A percentile compares a stretch with the other conserved stretches of the same genome.
phyloP scores from a whole-genome alignment of 495 filamentous ascomycete genomes.

The Staphylotrichum tortipilum region DNA sequence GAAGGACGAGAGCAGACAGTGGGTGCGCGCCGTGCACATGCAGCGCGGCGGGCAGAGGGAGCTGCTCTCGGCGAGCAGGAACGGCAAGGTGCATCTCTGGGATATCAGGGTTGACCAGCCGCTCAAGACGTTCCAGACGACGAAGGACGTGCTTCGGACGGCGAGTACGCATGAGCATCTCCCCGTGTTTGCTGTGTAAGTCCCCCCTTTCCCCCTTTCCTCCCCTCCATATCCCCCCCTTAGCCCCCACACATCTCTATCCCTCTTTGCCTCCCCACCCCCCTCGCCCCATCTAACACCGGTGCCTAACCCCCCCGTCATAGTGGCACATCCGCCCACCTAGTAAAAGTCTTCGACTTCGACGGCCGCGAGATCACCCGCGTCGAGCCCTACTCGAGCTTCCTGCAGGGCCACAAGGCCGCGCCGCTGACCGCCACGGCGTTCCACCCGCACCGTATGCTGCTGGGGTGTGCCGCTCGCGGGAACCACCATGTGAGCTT shows the following conservation, averaged over 20 bases:
- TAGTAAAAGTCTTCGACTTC: slow-evolving; percentile 86
- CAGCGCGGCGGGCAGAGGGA: slow-evolving; percentile 91
- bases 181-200: slow-evolving; percentile 92
- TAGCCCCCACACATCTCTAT: background rate
- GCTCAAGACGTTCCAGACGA: slow-evolving; percentile 63
- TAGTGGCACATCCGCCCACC: slow-evolving; percentile 79
- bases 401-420: slow-evolving; percentile 63
- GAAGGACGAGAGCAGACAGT: slow-evolving; percentile 77
- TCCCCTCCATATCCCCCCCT: no score
- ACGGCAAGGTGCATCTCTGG: slow-evolving; percentile 92
- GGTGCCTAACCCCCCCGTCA: slow-evolving; percentile 19
- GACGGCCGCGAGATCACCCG: slow-evolving; percentile 66
- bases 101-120: slow-evolving; percentile 80
- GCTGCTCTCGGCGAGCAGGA: slow-evolving; percentile 74
- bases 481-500: slow-evolving; percentile 67
- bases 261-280: background rate
- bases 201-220: slow-evolving; percentile 10
- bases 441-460: slow-evolving; percentile 92
- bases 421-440: slow-evolving; percentile 78
- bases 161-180: slow-evolving; percentile 94
- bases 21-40: slow-evolving; percentile 94
- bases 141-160: slow-evolving; percentile 70
- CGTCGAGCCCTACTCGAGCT: slow-evolving; percentile 80
- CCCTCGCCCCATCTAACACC: background rate
- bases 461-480: slow-evolving; percentile 73